phyloP scores from a whole-genome alignment of 371 early-diverging fungal genomes.

The Mortierella sp. region DNA sequence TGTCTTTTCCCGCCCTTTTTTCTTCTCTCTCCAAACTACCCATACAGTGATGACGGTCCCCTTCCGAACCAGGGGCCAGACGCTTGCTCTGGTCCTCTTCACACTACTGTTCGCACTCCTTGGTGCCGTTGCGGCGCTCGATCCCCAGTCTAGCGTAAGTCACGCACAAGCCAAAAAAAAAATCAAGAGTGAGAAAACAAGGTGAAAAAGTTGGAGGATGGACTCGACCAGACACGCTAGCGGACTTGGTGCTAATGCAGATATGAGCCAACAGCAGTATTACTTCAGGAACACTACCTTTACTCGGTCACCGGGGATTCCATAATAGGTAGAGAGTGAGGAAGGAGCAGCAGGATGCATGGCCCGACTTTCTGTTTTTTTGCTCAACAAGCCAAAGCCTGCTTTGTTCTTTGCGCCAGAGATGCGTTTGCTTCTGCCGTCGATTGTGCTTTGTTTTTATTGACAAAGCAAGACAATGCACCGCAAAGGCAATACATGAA shows the following conservation, averaged over 20 bases:
- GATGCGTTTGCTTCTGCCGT: not conserved
- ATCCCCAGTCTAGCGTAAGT: constrained; percentile 6
- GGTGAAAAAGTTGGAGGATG: not conserved
- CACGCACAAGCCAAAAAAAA: not conserved
- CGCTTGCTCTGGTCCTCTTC: not conserved
- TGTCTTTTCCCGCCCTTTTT: constrained; percentile 8
- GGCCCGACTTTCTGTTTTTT: not conserved
- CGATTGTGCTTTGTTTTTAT: not conserved
- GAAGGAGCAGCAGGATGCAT: not conserved
- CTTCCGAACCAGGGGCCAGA: constrained; percentile 2
- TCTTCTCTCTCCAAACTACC: not conserved
- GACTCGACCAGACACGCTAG: not conserved
- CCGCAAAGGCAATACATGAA: not conserved
- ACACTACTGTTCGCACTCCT: not conserved
- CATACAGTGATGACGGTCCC: not conserved
- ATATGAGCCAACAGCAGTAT: not conserved
- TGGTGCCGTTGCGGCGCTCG: not conserved
- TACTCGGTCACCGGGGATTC: not conserved
- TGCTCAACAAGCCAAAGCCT: constrained; percentile 2
- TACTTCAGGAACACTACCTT: not conserved
- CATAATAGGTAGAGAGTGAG: not conserved
- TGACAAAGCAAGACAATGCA: too few relatives aligned
- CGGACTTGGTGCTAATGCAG: not conserved
- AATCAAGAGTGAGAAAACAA: not conserved
- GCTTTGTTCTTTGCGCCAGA: not conserved